Evolutionary conservation across 2,329 filamentous ascomycete species (phyloP).

Genomic region (Diaporthe helianthi): DNA sequence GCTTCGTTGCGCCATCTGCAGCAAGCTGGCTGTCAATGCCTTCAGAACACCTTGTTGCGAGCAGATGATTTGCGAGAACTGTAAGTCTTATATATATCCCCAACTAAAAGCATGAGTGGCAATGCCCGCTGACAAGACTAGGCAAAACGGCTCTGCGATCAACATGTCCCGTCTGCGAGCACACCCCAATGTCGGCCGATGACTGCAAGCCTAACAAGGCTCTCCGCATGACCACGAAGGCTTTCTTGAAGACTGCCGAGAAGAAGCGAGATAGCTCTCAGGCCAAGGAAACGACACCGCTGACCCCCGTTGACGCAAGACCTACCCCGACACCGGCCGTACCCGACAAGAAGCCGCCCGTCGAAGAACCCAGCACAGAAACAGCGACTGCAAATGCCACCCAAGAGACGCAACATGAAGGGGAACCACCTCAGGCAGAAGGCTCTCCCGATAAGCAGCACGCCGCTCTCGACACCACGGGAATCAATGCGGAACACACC

Average conservation of each 20-base stretch:
- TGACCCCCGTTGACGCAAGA: slow-evolving; percentile 51
- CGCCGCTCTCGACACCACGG: slow-evolving; percentile 2
- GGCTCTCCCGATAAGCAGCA: slow-evolving; percentile 24
- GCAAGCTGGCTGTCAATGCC: slow-evolving; percentile 87
- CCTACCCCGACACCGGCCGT: slow-evolving; percentile 42
- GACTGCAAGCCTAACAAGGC: slow-evolving; percentile 90
- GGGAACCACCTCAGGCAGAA: slow-evolving; percentile 13
- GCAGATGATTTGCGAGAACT: slow-evolving; percentile 89
- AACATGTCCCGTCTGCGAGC: slow-evolving; percentile 91
- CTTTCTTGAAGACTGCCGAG: slow-evolving; percentile 88
- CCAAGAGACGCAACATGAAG: slow-evolving; percentile 10
- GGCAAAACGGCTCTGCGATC: slow-evolving; percentile 78
- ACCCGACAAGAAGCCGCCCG: slow-evolving; percentile 13
- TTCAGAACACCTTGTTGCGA: slow-evolving; percentile 95
- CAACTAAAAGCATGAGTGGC: not conserved
- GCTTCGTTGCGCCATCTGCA: slow-evolving; percentile 92
- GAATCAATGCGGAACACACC: slow-evolving; percentile 17
- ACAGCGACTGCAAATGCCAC: not conserved
- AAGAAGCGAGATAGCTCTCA: slow-evolving; percentile 80
- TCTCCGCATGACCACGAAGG: slow-evolving; percentile 88
- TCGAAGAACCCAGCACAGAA: slow-evolving; percentile 8
- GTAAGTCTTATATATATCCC: slow-evolving; percentile 62
- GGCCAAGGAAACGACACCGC: slow-evolving; percentile 55
- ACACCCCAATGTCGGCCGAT: slow-evolving; percentile 83
- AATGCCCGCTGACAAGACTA: slow-evolving; percentile 46